Conservation (phyloP, 495 filamentous ascomycete genomes). For the Podospora pseudoanserina region DNA sequence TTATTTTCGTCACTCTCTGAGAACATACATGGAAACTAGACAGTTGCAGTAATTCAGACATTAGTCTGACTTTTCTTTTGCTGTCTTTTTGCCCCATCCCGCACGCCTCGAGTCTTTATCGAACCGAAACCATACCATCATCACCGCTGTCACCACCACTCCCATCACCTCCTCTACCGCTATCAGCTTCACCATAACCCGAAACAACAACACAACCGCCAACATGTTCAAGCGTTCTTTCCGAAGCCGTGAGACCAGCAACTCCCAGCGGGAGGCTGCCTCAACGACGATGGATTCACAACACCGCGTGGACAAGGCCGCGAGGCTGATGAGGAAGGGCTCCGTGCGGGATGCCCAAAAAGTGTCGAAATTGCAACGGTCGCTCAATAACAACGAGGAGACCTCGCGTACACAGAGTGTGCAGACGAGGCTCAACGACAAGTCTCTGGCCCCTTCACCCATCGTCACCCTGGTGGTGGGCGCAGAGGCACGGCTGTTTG, state of each 20-base stretch:
- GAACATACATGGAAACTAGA: constrained; percentile 19
- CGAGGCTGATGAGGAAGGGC: constrained; percentile 65
- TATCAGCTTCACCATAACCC: background rate
- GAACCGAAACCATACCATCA: background rate
- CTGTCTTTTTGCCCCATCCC: constrained; percentile 9
- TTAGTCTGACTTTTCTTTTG: constrained; percentile 26
- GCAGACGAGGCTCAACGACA: constrained; percentile 49
- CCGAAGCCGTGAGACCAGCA: constrained; percentile 52
- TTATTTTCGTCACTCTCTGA: constrained; percentile 49
- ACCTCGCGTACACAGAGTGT: constrained; percentile 24
- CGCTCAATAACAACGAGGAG: constrained; percentile 37
- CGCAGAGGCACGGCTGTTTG: constrained; percentile 78
- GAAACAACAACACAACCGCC: constrained; percentile 31
- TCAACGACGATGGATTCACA: constrained; percentile 35
- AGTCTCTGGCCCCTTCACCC: constrained; percentile 54
- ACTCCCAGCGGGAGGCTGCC: constrained; percentile 33
- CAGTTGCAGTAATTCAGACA: constrained; percentile 19
- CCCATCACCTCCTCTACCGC: background rate
- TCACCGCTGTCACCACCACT: too few relatives aligned
- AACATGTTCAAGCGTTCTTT: constrained; percentile 85
- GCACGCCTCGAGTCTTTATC: constrained; percentile 14
- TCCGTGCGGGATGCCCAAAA: constrained; percentile 67
- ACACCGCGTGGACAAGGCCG: constrained; percentile 72
- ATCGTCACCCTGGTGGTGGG: constrained; percentile 84
- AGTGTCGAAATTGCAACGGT: constrained; percentile 66